Percentiles rank a stretch among this genome's conserved stretches.
phyloP scores from a whole-genome alignment of 768 basidiomycete genomes.

The Auricularia sp. region DNA sequence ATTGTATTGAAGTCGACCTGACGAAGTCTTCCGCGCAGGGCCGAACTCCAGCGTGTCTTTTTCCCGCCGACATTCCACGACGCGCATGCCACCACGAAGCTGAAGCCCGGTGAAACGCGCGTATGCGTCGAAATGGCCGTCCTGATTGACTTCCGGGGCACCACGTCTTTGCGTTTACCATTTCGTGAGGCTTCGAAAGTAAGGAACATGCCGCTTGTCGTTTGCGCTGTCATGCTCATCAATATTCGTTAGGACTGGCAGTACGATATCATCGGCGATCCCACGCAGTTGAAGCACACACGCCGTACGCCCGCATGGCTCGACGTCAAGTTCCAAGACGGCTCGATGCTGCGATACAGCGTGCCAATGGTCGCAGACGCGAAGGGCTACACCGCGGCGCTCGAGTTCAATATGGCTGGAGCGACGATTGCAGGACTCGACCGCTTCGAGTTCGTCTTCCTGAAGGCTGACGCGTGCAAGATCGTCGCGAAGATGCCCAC shows the following conservation, averaged over 20 bases:
- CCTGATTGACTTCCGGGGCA: constrained; percentile 68
- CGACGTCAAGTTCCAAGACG: constrained; percentile 63
- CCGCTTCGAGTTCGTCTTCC: constrained; percentile 1
- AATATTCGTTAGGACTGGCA: constrained; percentile 65
- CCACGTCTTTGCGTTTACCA: constrained; percentile 72
- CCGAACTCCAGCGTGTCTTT: constrained; percentile 68
- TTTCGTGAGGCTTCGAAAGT: constrained; percentile 74
- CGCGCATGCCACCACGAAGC: constrained; percentile 39
- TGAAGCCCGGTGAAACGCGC: constrained; percentile 50
- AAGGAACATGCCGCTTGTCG: constrained; percentile 18
- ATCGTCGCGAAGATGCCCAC: constrained; percentile 45
- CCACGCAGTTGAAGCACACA: not conserved
- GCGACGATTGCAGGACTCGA: constrained; percentile 9
- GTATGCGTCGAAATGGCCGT: constrained; percentile 71
- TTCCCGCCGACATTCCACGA: constrained; percentile 75
- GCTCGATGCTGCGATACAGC: constrained; percentile 77
- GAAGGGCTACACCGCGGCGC: constrained; percentile 32
- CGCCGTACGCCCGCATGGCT: constrained; percentile 59
- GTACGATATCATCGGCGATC: constrained; percentile 45
- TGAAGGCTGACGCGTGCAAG: constrained; percentile 3
- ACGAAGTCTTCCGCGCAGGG: constrained; percentile 28
- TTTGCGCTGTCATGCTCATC: too few relatives aligned
- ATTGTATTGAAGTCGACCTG: too few relatives aligned
- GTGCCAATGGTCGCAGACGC: constrained; percentile 70
- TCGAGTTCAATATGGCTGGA: constrained; percentile 4